Evolutionary conservation across 768 basidiomycete species (phyloP).

Genomic region (Mycena maculata): DNA sequence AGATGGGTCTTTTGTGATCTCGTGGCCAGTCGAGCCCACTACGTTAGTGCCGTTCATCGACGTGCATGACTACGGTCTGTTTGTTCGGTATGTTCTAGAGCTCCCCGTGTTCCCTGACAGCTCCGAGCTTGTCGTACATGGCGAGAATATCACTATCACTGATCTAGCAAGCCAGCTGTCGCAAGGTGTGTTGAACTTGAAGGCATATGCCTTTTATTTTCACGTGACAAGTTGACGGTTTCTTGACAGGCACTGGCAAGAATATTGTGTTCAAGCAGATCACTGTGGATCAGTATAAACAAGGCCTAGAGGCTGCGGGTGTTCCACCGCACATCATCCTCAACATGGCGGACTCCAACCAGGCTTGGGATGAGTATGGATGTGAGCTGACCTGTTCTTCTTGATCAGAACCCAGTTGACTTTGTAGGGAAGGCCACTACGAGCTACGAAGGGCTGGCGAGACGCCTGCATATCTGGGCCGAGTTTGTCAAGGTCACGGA

Average conservation of each 20-base stretch:
- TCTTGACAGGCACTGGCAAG: constrained; percentile 7
- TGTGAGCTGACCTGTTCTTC: neutral
- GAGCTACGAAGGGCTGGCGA: neutral
- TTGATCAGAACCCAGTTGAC: neutral
- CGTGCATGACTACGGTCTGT: constrained; percentile 21
- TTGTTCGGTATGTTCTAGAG: constrained; percentile 14
- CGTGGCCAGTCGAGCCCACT: neutral
- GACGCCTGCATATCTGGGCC: neutral
- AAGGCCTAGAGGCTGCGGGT: neutral
- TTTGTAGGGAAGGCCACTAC: neutral
- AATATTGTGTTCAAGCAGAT: constrained; percentile 5
- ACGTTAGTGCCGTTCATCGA: constrained; percentile 13
- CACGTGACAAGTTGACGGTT: neutral
- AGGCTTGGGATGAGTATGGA: neutral
- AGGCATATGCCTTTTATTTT: neutral
- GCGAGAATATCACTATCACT: neutral
- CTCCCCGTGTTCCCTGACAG: constrained; percentile 1
- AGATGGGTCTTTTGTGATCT: neutral
- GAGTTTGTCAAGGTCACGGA: constrained; percentile 7
- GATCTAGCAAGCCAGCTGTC: constrained; percentile 3
- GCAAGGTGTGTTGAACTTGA: neutral
- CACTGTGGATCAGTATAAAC: neutral
- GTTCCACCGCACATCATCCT: neutral
- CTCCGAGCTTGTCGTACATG: neutral
- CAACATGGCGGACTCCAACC: neutral